These are phyloP conservation scores for Trypanosoma cruzi DNA, from an alignment of 208 protist species.

Conservation along the genomic window DNA sequence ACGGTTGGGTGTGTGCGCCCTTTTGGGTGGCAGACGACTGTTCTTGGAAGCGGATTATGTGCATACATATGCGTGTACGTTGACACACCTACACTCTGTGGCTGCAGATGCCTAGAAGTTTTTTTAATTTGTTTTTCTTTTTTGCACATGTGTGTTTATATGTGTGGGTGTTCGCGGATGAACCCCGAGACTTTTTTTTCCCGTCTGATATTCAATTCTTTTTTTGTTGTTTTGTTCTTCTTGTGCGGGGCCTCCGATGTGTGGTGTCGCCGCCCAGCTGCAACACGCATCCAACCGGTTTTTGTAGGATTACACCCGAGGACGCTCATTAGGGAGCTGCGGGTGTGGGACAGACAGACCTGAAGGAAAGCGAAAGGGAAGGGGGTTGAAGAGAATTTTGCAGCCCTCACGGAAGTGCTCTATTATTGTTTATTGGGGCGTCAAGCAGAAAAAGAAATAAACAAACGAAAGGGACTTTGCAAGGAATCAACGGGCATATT, in stretches of 20 bases:
- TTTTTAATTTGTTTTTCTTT: not conserved
- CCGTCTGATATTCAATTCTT: not conserved
- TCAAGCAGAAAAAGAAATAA: slow-evolving; percentile 9
- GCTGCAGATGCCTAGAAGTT: too few relatives aligned
- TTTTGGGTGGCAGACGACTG: not conserved
- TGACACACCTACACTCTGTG: too few relatives aligned
- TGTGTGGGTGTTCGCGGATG: not conserved
- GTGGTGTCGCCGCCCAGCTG: not conserved
- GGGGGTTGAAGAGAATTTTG: not conserved
- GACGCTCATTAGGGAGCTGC: not conserved
- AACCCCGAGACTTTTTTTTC: not conserved
- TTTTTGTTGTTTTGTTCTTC: not conserved
- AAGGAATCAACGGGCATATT: not conserved
- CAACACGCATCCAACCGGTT: not conserved
- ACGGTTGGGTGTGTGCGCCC: not conserved
- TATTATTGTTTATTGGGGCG: not conserved
- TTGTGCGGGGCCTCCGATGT: too few relatives aligned
- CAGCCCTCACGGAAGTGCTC: not conserved
- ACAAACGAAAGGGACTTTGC: not conserved
- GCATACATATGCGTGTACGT: not conserved
- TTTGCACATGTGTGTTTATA: not conserved
- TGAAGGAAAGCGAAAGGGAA: slow-evolving; percentile 7
- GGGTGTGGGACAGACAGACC: not conserved
- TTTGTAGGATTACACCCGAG: not conserved
- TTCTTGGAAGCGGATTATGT: not conserved